Conservation (phyloP, 306 rosid species). For the Prunus padus region DNA sequence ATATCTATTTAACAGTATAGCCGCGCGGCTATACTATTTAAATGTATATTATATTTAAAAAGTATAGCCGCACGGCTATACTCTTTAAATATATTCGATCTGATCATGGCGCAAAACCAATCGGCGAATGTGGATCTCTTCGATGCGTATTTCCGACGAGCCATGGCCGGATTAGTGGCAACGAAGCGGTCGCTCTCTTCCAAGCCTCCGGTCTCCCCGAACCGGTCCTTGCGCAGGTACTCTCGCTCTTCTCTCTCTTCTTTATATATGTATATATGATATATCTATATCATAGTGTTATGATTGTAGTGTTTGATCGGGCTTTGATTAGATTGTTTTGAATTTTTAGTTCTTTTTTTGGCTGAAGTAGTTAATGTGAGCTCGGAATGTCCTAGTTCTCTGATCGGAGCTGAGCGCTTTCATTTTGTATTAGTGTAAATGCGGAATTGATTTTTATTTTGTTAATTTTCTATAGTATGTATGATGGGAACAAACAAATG, state of each 20-base stretch:
- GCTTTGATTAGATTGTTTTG: constrained; percentile 24
- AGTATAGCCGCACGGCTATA: no score
- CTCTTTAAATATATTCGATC: no score
- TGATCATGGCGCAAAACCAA: constrained; percentile 39
- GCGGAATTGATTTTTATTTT: not conserved
- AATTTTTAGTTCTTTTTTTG: constrained; percentile 11
- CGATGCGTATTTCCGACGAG: constrained; percentile 85
- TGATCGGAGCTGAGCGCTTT: not conserved
- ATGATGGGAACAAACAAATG: not conserved
- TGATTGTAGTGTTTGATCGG: not conserved
- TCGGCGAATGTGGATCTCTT: constrained; percentile 88
- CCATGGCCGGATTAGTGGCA: constrained; percentile 93
- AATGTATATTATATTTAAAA: no score
- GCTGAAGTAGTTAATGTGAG: constrained; percentile 19
- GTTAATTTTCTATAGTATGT: not conserved
- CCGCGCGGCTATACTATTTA: no score
- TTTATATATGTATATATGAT: not conserved
- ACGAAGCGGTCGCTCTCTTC: constrained; percentile 91
- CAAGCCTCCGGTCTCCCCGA: constrained; percentile 84
- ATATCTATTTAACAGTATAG: no score
- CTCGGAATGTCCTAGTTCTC: not conserved
- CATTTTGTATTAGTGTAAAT: not conserved
- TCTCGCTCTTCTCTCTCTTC: not conserved
- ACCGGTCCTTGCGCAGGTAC: constrained; percentile 89
- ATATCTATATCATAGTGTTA: not conserved